These are phyloP conservation scores for Pulveroboletus sp. DNA, from an alignment of 768 basidiomycete species.

Conservation along the genomic window DNA sequence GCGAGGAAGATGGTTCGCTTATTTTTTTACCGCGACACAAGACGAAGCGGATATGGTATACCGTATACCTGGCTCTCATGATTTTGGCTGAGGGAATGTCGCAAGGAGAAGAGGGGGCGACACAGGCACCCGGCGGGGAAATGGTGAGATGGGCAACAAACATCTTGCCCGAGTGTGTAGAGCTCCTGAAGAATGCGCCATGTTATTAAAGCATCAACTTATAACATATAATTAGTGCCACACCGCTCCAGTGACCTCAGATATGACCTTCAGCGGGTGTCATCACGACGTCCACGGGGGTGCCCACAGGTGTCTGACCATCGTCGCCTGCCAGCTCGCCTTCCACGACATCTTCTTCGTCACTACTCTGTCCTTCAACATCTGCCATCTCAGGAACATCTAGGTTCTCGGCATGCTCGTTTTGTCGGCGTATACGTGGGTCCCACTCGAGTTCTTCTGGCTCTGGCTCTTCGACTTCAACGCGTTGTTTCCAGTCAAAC, in stretches of 20 bases:
- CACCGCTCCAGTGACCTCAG: conserved; percentile 1
- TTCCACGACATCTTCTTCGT: conserved; percentile 37
- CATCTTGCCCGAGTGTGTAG: conserved; percentile 37
- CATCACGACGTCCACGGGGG: conserved; percentile 26
- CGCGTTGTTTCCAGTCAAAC: conserved; percentile 80
- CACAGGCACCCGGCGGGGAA: conserved; percentile 18
- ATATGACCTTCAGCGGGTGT: not conserved
- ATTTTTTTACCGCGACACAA: conserved; percentile 60
- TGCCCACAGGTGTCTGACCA: conserved; percentile 20
- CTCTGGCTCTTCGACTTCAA: conserved; percentile 73
- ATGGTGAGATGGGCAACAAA: conserved; percentile 38
- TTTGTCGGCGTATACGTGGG: conserved; percentile 37
- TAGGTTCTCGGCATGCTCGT: conserved; percentile 4
- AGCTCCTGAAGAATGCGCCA: conserved; percentile 40
- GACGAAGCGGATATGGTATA: conserved; percentile 77
- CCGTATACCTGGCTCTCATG: conserved; percentile 54
- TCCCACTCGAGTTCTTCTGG: conserved; percentile 76
- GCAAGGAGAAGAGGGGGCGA: conserved; percentile 9
- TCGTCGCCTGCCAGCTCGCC: conserved; percentile 32
- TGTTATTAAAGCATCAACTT: conserved; percentile 22
- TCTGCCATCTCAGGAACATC: conserved; percentile 20
- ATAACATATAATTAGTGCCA: not conserved
- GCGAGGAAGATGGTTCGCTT: conserved; percentile 43
- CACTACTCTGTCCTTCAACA: conserved; percentile 32
- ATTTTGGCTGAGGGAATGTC: conserved; percentile 43